phyloP scores from a whole-genome alignment of 345 rosid species.

The Heritiera littoralis region DNA sequence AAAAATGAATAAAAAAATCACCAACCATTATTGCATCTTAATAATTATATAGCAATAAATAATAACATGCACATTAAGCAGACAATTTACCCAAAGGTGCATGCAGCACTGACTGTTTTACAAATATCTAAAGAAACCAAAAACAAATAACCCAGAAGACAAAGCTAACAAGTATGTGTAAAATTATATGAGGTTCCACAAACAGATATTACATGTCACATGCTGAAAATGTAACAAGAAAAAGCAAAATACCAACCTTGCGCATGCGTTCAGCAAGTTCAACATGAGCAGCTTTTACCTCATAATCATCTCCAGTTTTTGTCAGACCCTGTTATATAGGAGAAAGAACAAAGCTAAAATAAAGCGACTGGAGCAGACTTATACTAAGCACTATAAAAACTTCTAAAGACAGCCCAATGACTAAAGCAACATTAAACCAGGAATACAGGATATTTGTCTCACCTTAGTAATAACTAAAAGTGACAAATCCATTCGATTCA shows the following conservation, averaged over 20 bases:
- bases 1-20: neutral
- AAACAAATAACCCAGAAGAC: neutral
- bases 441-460: slow-evolving; percentile 19
- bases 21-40: neutral
- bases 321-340: slow-evolving; percentile 74
- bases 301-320: slow-evolving; percentile 93
- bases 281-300: slow-evolving; percentile 94
- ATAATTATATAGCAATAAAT: neutral
- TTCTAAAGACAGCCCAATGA: neutral
- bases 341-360: slow-evolving; percentile 23
- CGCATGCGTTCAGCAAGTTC: slow-evolving; percentile 99
- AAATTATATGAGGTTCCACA: neutral
- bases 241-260: slow-evolving; percentile 53
- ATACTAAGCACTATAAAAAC: slow-evolving; percentile 14
- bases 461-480: slow-evolving; percentile 99
- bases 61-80: neutral
- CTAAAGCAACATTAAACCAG: slow-evolving; percentile 23
- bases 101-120: neutral
- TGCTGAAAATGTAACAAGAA: slow-evolving; percentile 18
- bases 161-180: neutral
- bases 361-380: slow-evolving; percentile 5
- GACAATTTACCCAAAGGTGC: neutral
- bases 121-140: neutral
- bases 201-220: neutral
- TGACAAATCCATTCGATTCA: slow-evolving; percentile 97